Conservation (phyloP, 768 basidiomycete genomes). For the Suillus americanus region DNA sequence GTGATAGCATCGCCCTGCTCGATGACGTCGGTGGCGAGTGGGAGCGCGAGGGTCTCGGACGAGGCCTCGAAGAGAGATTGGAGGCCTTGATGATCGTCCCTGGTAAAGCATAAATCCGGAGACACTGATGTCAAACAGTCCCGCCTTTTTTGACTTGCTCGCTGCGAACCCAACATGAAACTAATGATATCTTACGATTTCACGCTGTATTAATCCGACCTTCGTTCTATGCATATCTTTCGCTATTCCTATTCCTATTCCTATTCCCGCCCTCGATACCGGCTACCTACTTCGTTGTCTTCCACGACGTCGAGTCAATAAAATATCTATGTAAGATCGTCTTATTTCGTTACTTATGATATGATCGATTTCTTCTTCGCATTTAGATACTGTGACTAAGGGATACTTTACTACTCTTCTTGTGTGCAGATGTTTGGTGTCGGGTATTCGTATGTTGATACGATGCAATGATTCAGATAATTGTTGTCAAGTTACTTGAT, state of each 20-base stretch:
- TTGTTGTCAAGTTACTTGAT: not conserved
- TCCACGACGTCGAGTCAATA: not conserved
- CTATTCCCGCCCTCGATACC: slow-evolving; percentile 1
- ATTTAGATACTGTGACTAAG: not conserved
- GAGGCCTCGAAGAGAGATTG: slow-evolving; percentile 79
- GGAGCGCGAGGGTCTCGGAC: slow-evolving; percentile 82
- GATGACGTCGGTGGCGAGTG: slow-evolving; percentile 82
- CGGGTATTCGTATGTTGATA: not conserved
- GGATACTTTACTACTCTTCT: not conserved
- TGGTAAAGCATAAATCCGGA: slow-evolving; percentile 19
- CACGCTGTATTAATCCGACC: slow-evolving; percentile 4
- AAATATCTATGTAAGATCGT: slow-evolving; percentile 7
- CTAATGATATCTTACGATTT: slow-evolving; percentile 1
- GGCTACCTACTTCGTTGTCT: slow-evolving; percentile 1
- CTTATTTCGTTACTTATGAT: slow-evolving; percentile 11
- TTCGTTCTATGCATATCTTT: slow-evolving; percentile 8
- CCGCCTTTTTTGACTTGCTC: not conserved
- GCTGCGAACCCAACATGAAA: not conserved
- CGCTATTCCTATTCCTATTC: not conserved
- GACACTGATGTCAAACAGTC: not conserved
- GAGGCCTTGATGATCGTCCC: slow-evolving; percentile 51
- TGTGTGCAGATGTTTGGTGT: not conserved
- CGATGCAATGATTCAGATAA: not conserved
- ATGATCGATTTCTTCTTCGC: not conserved
- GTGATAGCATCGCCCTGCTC: slow-evolving; percentile 44